Base-by-base conservation (phyloP, 352 stramenopile genomes). In the Elongisporangium anandrum region DNA sequence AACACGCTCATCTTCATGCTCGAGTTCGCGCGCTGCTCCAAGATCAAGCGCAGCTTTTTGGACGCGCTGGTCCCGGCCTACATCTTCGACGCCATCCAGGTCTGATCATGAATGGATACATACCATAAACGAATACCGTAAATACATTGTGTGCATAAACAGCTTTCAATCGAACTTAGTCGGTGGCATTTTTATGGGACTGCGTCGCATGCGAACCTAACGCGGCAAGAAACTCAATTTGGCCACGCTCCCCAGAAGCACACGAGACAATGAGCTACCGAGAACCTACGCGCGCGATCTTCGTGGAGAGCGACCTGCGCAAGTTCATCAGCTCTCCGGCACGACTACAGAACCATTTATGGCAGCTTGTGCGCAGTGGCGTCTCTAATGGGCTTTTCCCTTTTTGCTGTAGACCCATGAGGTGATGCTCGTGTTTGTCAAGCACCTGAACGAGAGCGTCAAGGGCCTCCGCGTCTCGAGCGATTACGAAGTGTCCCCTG, bases 1-100 rank as follows among this genome's bases (percentile, higher is more conserved):
- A 95, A 95, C 68, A 84, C 80, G 51, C 72, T 96, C 20, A 92
- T 97, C 59, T 95, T 97, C 65, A 91, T 97, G 84, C 79, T 92
- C 26, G 85, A 96, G 57, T 88, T 95, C 52, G 84, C 86, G 24
- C 87, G 87, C 61, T 92, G 82, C 39, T 73, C 83, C 57, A 90
- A 93, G 65, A 90, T 92, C 70, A 82, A 90, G 63, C 81, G 85
- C 48, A 90, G 72, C 53, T 85, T 89, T 54, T 72, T 96, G 19
- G 81, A 96, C 63, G 75, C 70, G 21, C 83, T 94, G 54, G 85
- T 97, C 8, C 88, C 88, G 41, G 80, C 85, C n/a, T 96, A 95
- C 63, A 73, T 96, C 47, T 96, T 96, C 60, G 88, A 96, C 54
- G 86, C 88, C 21, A 88, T 96, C 59, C 79, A 90, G 70, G 69